Evolutionary conservation across 2,329 filamentous ascomycete species (phyloP), one percentile per base, ranked within the genome.

Genomic region (Polytolypa hystricis): DNA sequence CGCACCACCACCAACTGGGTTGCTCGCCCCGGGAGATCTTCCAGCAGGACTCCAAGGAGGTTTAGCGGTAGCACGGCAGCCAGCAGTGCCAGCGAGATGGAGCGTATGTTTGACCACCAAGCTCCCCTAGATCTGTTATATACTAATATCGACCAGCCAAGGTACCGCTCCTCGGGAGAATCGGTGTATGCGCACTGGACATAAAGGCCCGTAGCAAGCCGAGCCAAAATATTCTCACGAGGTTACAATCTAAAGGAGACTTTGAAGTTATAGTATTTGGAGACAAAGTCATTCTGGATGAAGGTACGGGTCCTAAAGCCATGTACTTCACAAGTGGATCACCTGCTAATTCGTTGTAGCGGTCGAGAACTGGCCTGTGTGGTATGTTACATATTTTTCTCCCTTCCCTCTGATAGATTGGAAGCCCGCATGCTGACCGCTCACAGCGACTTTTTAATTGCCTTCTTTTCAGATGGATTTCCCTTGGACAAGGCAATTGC

Each of bases 251-350:
- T 21, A 87, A 93, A 47, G 77, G 80, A 33, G 89, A 96, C 50
- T 96, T 98, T 53, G 89, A 98, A 52, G 87, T 96, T 16, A 81
- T 93, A 43, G 89, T 98, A 9, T 98, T 98, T 65, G 93, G 91
- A 32, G 91, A 98, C 66, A 98, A 98, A 63, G 89, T 95, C 29
- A 98, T 98, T 48, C 70, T 98, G 23, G 91, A 98, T 53, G 91
- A 98, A 73, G 73, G 74, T 75, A 49, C 48, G 69, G 55, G 11
- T 28, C n/a, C n/a, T n/a, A n/a, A n/a, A n/a, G n/a, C n/a, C 15
- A 10, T 37, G 5, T 19, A 29, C 7, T 6, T 9, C 11, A 2
- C n/a, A 3, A 2, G 3, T 18, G 8, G 4, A 3, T 8, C 6
- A 28, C n/a, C n/a, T 21, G 17, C 5, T 14, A 7, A 23, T 5